Evolutionary conservation across 1,284 basidiomycete species (phyloP).

Genomic region (Rhodotorula mucilaginosa): DNA sequence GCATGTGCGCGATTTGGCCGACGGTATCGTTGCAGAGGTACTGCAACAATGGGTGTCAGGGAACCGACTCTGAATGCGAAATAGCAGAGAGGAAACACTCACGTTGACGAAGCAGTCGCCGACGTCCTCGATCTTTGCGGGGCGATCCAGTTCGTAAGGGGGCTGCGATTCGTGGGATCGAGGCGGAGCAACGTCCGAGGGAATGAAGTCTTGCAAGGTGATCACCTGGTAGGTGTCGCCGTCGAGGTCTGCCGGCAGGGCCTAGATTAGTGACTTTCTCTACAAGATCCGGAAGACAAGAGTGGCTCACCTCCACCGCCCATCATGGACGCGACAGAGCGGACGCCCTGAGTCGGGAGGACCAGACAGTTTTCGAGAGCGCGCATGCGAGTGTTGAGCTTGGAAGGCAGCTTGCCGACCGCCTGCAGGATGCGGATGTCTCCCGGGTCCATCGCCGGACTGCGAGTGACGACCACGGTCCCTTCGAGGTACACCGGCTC

Average conservation of each 20-base stretch:
- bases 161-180: conserved; percentile 58
- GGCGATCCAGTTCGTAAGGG: conserved; percentile 56
- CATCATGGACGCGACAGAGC: conserved; percentile 42
- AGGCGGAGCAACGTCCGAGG: conserved; percentile 50
- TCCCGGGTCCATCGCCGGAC: conserved; percentile 65
- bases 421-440: conserved; percentile 63
- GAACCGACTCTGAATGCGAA: conserved; percentile 57
- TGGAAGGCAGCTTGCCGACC: conserved; percentile 57
- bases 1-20: conserved; percentile 49
- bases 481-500: conserved; percentile 57
- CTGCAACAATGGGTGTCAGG: conserved; percentile 50
- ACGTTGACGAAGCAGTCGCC: conserved; percentile 2
- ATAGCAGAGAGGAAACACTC: not conserved
- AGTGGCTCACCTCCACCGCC: conserved; percentile 23
- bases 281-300: no score
- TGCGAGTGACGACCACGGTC: conserved; percentile 59
- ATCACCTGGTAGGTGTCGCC: conserved; percentile 22
- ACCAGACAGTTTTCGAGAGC: conserved; percentile 41
- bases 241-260: conserved; percentile 5
- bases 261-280: not conserved
- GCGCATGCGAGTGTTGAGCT: not conserved
- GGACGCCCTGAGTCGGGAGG: conserved; percentile 46
- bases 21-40: conserved; percentile 35
- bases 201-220: conserved; percentile 53
- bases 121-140: conserved; percentile 65